Percentiles rank a stretch among this genome's conserved stretches.
These are phyloP conservation scores for Podaxis pistillaris DNA, from an alignment of 768 basidiomycete genomes.

Conservation along the genomic window DNA sequence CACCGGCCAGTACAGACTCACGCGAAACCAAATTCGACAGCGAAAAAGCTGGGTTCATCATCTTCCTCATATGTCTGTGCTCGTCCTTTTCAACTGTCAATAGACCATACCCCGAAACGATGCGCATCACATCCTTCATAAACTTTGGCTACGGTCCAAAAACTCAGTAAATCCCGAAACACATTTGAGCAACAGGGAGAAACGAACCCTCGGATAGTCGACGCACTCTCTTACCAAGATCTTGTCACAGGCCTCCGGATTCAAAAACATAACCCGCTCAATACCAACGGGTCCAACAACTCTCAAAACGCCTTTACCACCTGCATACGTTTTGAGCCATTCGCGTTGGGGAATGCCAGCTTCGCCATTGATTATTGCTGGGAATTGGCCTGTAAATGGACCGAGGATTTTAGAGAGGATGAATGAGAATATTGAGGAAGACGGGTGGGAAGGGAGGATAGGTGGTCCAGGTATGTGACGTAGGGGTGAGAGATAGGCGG, in stretches of 20 bases:
- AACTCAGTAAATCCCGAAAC: not conserved
- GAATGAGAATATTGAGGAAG: not conserved
- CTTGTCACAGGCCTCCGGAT: slow-evolving; percentile 40
- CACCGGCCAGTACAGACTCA: not conserved
- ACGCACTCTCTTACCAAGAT: slow-evolving; percentile 38
- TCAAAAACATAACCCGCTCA: slow-evolving; percentile 39
- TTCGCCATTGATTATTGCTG: slow-evolving; percentile 35
- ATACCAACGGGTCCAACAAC: slow-evolving; percentile 40
- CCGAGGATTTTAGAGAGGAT: not conserved
- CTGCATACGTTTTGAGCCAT: slow-evolving; percentile 41
- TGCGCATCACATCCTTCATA: slow-evolving; percentile 35
- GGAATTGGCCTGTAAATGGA: slow-evolving; percentile 32
- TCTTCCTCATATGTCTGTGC: slow-evolving; percentile 42
- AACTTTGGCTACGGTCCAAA: slow-evolving; percentile 32
- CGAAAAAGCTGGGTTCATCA: slow-evolving; percentile 47
- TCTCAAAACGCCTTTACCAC: slow-evolving; percentile 29
- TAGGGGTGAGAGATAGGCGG: slow-evolving; percentile 8
- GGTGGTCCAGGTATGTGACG: slow-evolving; percentile 13
- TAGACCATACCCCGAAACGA: slow-evolving; percentile 38
- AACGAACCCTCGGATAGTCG: slow-evolving; percentile 37
- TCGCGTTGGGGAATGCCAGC: slow-evolving; percentile 39
- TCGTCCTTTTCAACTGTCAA: slow-evolving; percentile 41
- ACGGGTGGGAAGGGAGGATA: not conserved
- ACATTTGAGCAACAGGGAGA: not conserved
- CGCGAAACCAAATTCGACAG: slow-evolving; percentile 27